Evolutionary conservation across 2,329 filamentous ascomycete genomes (phyloP), one percentile per base, ranked within the genome.

Genomic region (Diplodia intermedia): DNA sequence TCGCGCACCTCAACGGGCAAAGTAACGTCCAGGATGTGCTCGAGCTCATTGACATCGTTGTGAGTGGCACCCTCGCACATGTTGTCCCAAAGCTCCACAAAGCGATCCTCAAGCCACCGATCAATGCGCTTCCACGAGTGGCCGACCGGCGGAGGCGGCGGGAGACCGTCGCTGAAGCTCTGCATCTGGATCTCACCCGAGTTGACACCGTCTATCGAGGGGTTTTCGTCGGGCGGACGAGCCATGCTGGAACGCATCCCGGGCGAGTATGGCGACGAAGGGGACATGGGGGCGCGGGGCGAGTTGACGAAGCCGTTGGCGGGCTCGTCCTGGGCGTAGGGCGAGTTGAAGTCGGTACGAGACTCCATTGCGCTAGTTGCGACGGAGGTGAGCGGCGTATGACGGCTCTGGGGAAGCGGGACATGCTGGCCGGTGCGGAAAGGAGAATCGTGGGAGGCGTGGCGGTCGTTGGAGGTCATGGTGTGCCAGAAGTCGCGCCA

Each of bases 41-140:
- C 95, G 65, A 99, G 84, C 80, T 98, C 95, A 79, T 97, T 98
- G 77, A 99, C 85, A 76, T 99, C 95, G 81, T 99, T 99, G 76
- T 88, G 86, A 5, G 95, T 98, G 77, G 91, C 93, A 36, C 92
- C 93, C 79, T 97, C 94, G 78, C 94, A 91, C 40, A 99, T 84
- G 79, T 99, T 94, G 80, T 99, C 95, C 74, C 85, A 95, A 36
- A 99, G 87, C 80, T 99, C 95, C 69, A 92, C 91, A 79, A 97
- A 99, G 81, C 98, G 92, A 70, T 95, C 92, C 75, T 98, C 95
- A 67, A 92, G 87, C 95, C 95, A 99, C 50, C 86, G 85, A 78
- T 98, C 94, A 76, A 99, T 97, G 79, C 94, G 91, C 77, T 86
- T 89, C 95, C 95, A 99, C 15, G 94, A 97, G 81, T 97, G 94